A percentile compares a stretch with the other conserved stretches of the same genome.
These are phyloP conservation scores for Haberlea rhodopensis DNA, from an alignment of 257 asterid species.

Conservation along the genomic window DNA sequence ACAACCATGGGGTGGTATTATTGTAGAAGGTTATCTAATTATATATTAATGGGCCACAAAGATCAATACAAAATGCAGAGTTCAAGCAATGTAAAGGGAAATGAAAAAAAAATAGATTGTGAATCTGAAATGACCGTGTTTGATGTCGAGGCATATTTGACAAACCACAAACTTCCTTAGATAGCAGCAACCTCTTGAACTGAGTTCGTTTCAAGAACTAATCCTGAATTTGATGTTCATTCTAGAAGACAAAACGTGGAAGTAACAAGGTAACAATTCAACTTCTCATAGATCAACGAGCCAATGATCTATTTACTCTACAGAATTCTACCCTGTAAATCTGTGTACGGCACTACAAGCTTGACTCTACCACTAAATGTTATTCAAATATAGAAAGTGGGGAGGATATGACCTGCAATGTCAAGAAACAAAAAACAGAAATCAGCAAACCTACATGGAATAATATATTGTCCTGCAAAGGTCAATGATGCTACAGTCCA, in stretches of 20 bases:
- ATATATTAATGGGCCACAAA: background rate
- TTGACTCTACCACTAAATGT: constrained; percentile 7
- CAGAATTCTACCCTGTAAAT: constrained; percentile 14
- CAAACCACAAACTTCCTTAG: constrained; percentile 16
- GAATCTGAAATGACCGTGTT: background rate
- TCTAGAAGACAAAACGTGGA: background rate
- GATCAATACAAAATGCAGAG: constrained; percentile 6
- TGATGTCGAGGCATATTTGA: background rate
- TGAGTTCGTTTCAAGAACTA: constrained; percentile 9
- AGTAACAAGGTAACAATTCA: background rate
- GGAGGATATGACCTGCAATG: constrained; percentile 97
- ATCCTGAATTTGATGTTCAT: background rate
- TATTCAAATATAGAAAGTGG: constrained; percentile 11
- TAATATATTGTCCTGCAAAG: constrained; percentile 9
- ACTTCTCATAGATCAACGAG: constrained; percentile 3
- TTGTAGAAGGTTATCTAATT: background rate
- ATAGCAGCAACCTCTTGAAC: constrained; percentile 13
- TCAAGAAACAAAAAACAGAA: constrained; percentile 25
- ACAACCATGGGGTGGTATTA: background rate
- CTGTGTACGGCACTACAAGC: background rate
- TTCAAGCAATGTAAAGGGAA: constrained; percentile 6
- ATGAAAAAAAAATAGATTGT: background rate
- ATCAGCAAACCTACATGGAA: constrained; percentile 14
- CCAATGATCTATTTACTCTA: background rate
- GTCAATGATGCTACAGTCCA: background rate